phyloP scores from a whole-genome alignment of 495 filamentous ascomycete genomes.

The Aspergillus mulundensis region DNA sequence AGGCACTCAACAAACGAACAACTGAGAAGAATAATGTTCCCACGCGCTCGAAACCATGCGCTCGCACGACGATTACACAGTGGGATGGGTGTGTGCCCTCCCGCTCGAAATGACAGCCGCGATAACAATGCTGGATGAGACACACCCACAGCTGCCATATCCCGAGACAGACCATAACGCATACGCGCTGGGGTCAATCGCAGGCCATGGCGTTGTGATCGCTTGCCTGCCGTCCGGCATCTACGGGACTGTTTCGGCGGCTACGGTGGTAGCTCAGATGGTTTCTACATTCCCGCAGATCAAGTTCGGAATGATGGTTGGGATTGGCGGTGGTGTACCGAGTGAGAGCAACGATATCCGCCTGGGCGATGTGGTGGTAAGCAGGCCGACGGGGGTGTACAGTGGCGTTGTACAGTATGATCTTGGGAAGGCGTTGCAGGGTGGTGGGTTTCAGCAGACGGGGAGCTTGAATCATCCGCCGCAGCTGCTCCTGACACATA shows the following conservation, averaged over 20 bases:
- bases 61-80: slow-evolving; percentile 20
- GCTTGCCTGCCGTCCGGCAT: slow-evolving; percentile 25
- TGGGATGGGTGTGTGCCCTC: slow-evolving; percentile 36
- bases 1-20: background rate
- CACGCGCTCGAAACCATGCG: background rate
- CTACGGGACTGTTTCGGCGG: slow-evolving; percentile 22
- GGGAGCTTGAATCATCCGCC: slow-evolving; percentile 35
- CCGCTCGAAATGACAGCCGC: slow-evolving; percentile 29
- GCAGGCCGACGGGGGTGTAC: slow-evolving; percentile 16
- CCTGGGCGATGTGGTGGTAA: slow-evolving; percentile 36
- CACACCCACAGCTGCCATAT: slow-evolving; percentile 8
- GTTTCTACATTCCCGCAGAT: slow-evolving; percentile 21
- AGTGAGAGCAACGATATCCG: slow-evolving; percentile 23
- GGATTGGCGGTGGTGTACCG: slow-evolving; percentile 36
- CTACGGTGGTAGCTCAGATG: slow-evolving; percentile 23
- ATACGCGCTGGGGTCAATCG: slow-evolving; percentile 31
- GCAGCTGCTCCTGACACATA: slow-evolving; percentile 23
- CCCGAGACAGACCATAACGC: slow-evolving; percentile 21
- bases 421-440: slow-evolving; percentile 31
- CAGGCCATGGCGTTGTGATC: slow-evolving; percentile 32
- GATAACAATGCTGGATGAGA: slow-evolving; percentile 26
- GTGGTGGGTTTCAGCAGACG: slow-evolving; percentile 28
- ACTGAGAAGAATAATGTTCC: background rate
- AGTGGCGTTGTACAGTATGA: slow-evolving; percentile 36
- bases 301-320: slow-evolving; percentile 28